Conservation (phyloP, 768 basidiomycete species). For the Hemileccinum impolitum region DNA sequence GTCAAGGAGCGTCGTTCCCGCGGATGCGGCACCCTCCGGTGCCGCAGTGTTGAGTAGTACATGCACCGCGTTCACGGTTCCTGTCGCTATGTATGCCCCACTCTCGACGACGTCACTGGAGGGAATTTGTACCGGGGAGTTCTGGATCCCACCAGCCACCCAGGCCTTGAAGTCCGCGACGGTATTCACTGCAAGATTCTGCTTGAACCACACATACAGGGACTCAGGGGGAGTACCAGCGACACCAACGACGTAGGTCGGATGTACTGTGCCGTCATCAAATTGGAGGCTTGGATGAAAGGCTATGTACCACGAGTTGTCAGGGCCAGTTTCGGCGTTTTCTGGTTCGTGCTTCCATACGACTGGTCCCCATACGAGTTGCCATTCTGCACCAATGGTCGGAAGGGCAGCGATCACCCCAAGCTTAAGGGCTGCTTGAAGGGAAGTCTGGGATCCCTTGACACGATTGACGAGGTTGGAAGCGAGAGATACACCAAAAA, state of each 20-base stretch:
- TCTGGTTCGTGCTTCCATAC: conserved; percentile 13
- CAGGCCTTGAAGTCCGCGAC: conserved; percentile 12
- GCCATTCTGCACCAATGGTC: conserved; percentile 1
- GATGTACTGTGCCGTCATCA: conserved; percentile 9
- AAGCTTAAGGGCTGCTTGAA: background rate
- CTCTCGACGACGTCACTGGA: background rate
- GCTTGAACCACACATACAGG: background rate
- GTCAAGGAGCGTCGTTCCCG: background rate
- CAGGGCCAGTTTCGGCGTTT: conserved; percentile 4
- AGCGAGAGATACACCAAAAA: conserved; percentile 15
- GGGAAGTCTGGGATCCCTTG: conserved; percentile 32
- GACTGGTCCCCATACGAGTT: conserved; percentile 13
- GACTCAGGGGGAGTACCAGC: conserved; percentile 5
- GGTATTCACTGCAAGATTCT: conserved; percentile 6
- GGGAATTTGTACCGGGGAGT: background rate
- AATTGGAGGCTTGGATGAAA: conserved; percentile 3
- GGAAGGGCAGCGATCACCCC: background rate
- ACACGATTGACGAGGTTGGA: conserved; percentile 60
- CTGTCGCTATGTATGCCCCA: background rate
- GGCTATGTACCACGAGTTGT: conserved; percentile 17
- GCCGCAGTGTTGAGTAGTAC: background rate
- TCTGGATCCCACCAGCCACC: conserved; percentile 3
- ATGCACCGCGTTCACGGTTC: background rate
- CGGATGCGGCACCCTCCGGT: background rate
- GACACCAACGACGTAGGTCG: conserved; percentile 13